Base-by-base conservation (phyloP, 2,329 filamentous ascomycete species). In the Ophiosphaerella herpotricha region DNA sequence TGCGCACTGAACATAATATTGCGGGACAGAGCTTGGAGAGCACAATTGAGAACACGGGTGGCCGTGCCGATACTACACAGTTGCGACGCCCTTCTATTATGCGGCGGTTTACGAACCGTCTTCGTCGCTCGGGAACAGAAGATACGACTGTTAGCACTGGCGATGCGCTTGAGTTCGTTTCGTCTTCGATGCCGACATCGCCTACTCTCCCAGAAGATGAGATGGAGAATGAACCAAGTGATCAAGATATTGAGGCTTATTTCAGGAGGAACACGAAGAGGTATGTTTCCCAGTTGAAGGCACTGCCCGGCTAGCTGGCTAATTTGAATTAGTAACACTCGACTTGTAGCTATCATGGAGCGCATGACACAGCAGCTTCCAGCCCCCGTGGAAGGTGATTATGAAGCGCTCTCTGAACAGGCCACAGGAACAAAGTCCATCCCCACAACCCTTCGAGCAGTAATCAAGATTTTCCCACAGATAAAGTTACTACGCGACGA, bases 381-480 rank as follows among this genome's bases (percentile, higher is more conserved):
- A 24, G 51, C 55, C 8, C 58, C 63, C 2, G 24, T 53, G 1
- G 55, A 54, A 11, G 44, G 46, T 14, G 52, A 44, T 2, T 43
- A 52, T 14, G 58, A 61, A 1, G 34, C 33, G 1, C 39, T 34
- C 4, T 51, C 53, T 3, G 38, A 21, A 4, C 39, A 51, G 3
- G 6, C 23, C 6, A 36, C 13, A 16, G 37, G 31, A 5, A 7
- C 18, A 5, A 35, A 29, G 11, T 32, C 39, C 1, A 26, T 55
- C 11, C 64, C 63, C 4, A 60, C 62, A 1, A 64, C 60, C 2
- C 38, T 69, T n/a, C 58, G 57, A 26, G 52, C 59, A 18, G 53
- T 51, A 7, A 52, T 68, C 9, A 62, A 48, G 13, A 35, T 70
- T 3, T 58, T 65, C 4, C 54, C 67, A 1, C 57, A 68, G 24